phyloP scores from a whole-genome alignment of 2,329 filamentous ascomycete genomes.

The Neonectria coccinea region DNA sequence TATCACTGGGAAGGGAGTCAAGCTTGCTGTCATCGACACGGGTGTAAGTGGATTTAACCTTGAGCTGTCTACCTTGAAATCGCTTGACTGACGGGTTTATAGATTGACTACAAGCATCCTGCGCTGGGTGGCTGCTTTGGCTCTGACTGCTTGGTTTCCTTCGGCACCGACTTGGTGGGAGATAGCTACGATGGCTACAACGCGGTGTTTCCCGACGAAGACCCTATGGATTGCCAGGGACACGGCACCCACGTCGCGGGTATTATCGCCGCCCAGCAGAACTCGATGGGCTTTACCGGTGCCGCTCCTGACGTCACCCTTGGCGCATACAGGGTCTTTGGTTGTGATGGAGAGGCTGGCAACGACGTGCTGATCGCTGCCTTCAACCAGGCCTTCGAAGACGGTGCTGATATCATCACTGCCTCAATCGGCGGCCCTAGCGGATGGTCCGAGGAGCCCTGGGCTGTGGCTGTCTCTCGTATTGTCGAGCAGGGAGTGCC shows the following conservation, averaged over 20 bases:
- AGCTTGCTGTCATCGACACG: slow-evolving; percentile 65
- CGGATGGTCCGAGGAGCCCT: slow-evolving; percentile 66
- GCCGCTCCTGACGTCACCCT: slow-evolving; percentile 67
- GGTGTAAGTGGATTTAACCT: slow-evolving; percentile 56
- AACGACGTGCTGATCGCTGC: slow-evolving; percentile 70
- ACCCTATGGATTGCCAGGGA: slow-evolving; percentile 68
- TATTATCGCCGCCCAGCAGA: slow-evolving; percentile 69
- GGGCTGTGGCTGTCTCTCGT: slow-evolving; percentile 62
- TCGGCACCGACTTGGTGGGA: slow-evolving; percentile 71
- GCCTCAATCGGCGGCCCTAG: slow-evolving; percentile 63
- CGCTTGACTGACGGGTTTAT: neutral
- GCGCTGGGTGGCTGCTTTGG: slow-evolving; percentile 75
- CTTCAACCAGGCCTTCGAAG: slow-evolving; percentile 70
- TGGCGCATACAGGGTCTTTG: slow-evolving; percentile 68
- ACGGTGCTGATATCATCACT: slow-evolving; percentile 68
- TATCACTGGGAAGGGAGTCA: slow-evolving; percentile 63
- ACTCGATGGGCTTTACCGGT: slow-evolving; percentile 66
- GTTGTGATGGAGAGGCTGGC: slow-evolving; percentile 61
- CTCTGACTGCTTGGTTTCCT: slow-evolving; percentile 66
- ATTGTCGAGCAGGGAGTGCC: slow-evolving; percentile 66
- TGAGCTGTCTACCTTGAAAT: neutral
- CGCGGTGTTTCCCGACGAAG: slow-evolving; percentile 57
- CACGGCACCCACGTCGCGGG: slow-evolving; percentile 73
- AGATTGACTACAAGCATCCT: slow-evolving; percentile 72
- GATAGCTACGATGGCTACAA: slow-evolving; percentile 61